A percentile compares a stretch with the other conserved stretches of the same genome.
These are phyloP conservation scores for Dysphania ambrosioides DNA, from an alignment of 148 eudicot species.

Conservation along the genomic window DNA sequence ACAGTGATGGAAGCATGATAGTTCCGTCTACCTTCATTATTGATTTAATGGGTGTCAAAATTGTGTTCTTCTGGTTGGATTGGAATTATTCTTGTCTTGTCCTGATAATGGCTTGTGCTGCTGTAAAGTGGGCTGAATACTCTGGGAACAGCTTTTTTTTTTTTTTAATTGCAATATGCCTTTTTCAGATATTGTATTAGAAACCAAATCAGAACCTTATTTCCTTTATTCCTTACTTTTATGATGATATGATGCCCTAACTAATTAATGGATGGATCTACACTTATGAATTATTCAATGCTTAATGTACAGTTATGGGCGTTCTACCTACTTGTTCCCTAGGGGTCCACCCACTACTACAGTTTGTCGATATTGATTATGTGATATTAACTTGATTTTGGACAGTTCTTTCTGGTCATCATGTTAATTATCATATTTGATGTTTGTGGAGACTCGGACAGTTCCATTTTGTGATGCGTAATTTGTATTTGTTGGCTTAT, in stretches of 20 bases:
- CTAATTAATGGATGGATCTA: conserved; percentile 22
- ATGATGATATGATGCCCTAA: conserved; percentile 29
- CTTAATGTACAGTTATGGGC: conserved; percentile 21
- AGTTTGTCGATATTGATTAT: conserved; percentile 6
- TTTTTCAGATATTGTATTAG: conserved; percentile 31
- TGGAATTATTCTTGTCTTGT: conserved; percentile 35
- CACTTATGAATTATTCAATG: conserved; percentile 13
- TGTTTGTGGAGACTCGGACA: neutral
- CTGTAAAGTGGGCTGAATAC: conserved; percentile 39
- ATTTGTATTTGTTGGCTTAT: conserved; percentile 15
- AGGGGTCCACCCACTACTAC: conserved; percentile 19
- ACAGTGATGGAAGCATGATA: conserved; percentile 9
- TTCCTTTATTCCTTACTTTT: conserved; percentile 28
- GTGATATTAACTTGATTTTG: neutral
- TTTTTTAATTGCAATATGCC: too few species aligned
- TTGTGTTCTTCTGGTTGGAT: conserved; percentile 11
- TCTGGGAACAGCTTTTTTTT: conserved; percentile 20
- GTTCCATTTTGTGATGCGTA: neutral
- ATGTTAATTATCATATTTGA: neutral
- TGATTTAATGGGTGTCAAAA: conserved; percentile 1
- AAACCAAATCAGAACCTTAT: conserved; percentile 25
- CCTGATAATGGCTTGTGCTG: conserved; percentile 32
- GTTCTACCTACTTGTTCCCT: conserved; percentile 18
- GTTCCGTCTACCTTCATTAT: neutral
- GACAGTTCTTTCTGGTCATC: neutral